Base-by-base conservation (phyloP, 2,329 filamentous ascomycete genomes). In the Pseudogymnoascus sp. region DNA sequence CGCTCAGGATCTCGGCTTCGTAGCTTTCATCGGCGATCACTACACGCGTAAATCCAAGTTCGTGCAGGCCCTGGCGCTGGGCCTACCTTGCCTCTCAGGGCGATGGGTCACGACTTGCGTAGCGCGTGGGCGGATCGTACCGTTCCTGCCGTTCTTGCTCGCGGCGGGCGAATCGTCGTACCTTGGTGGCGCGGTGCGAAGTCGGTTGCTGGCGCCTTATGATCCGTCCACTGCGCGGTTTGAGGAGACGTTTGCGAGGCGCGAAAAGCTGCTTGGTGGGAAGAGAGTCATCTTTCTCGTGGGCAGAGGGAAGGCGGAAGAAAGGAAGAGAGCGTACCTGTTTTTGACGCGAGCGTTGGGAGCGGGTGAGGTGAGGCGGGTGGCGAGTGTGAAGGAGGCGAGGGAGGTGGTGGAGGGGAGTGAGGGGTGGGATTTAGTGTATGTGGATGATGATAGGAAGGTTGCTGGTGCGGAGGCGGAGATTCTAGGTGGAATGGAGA, bases 1-100 rank as follows among this genome's bases (percentile, higher is more conserved):
- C 21, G 83, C 83, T 21, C 71, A 78, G 37, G 77, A 81, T 1
- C 79, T 87, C 1, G 88, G 90, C 0, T 98, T 99, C 72, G 86
- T 90, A 0, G 93, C 92, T 3, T 79, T 98, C 13, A 90, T 99
- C 65, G 89, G 93, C 0, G 91, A 98, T 71, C 84, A 85, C 4
- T 90, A 96, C 74, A 95, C 90, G 6, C 86, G 93, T 57, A 92
- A 92, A 67, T 85, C 87, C 61, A 99, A 98, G 74, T 97, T 95
- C 75, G 90, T 98, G 81, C 93, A 98, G 77, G 95, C 95, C 0
- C 83, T 99, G 1, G 93, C 95, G 0, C 83, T 99, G 0, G 92
- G 91, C 0, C 77, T 99, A 0, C 95, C 95, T 0, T 96, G 93
- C 71, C 80, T 99, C 1, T 89, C 91, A 5, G 83, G 86, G 5